These are phyloP conservation scores for Gossypium trilobum DNA, from an alignment of 441 rosid genomes.

Conservation along the genomic window DNA sequence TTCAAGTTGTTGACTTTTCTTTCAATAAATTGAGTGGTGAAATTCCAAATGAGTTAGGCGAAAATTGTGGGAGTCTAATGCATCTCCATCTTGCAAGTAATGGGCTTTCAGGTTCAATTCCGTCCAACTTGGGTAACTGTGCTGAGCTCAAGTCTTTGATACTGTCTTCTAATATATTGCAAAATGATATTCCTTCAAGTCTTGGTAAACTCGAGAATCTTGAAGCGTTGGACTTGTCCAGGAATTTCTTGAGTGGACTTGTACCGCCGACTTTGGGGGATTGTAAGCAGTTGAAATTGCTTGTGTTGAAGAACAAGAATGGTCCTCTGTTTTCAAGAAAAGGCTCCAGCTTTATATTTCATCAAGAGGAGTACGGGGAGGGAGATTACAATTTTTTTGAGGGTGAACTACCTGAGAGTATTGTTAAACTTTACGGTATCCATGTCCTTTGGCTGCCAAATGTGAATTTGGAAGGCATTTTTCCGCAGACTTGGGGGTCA, in stretches of 20 bases:
- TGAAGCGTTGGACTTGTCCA: constrained; percentile 52
- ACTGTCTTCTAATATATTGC: constrained; percentile 48
- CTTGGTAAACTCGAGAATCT: constrained; percentile 43
- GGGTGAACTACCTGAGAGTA: constrained; percentile 34
- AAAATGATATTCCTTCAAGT: constrained; percentile 39
- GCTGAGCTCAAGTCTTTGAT: constrained; percentile 33
- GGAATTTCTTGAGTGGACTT: constrained; percentile 42
- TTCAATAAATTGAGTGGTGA: constrained; percentile 39
- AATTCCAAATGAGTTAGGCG: constrained; percentile 36
- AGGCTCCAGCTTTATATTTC: constrained; percentile 12
- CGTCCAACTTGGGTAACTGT: constrained; percentile 45
- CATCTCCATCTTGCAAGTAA: constrained; percentile 55
- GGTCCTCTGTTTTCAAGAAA: constrained; percentile 28
- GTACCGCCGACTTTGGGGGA: constrained; percentile 45
- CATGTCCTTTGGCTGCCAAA: constrained; percentile 49
- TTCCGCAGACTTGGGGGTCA: constrained; percentile 39
- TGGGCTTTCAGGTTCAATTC: constrained; percentile 41
- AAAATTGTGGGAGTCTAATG: constrained; percentile 39
- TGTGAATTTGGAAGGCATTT: constrained; percentile 36
- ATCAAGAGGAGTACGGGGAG: constrained; percentile 22
- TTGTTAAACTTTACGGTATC: constrained; percentile 37
- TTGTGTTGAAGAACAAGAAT: constrained; percentile 17
- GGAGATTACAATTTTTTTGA: constrained; percentile 34
- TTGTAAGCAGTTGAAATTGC: constrained; percentile 26
- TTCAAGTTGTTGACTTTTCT: constrained; percentile 47